phyloP scores from a whole-genome alignment of 2,329 filamentous ascomycete genomes.

The Neospermospora avenae region DNA sequence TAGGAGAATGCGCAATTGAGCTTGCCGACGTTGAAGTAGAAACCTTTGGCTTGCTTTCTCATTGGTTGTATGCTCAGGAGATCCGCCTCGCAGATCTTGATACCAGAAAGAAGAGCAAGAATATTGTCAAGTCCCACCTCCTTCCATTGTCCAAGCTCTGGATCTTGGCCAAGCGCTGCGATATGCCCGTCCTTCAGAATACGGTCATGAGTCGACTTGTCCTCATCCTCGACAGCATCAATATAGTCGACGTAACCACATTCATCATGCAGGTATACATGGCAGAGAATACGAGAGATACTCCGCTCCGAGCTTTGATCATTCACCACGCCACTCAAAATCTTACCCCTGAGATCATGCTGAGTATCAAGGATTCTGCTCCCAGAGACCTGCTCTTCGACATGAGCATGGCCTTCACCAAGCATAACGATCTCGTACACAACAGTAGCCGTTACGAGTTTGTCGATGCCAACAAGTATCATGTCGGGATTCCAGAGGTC shows the following conservation, averaged over 20 bases:
- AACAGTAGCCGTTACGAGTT: background rate
- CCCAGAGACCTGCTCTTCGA: background rate
- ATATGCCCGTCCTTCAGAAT: constrained; percentile 10
- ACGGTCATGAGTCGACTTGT: background rate
- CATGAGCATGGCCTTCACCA: background rate
- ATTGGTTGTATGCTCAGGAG: constrained; percentile 16
- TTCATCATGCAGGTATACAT: background rate
- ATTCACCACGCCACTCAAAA: background rate
- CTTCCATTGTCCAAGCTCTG: constrained; percentile 8
- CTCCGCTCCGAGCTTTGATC: background rate
- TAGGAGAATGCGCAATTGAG: constrained; percentile 3
- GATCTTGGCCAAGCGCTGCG: constrained; percentile 5
- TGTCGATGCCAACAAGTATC: background rate
- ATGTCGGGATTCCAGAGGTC: background rate
- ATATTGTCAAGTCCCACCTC: background rate
- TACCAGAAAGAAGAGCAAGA: background rate
- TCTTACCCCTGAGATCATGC: background rate
- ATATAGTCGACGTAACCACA: background rate
- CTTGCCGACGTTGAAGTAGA: constrained; percentile 7
- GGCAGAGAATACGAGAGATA: background rate
- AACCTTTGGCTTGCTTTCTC: constrained; percentile 3
- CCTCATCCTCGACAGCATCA: background rate
- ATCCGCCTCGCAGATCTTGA: background rate
- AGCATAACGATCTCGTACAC: background rate
- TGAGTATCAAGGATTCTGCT: background rate